A percentile compares a stretch with the other conserved stretches of the same genome.
Conservation (phyloP, 139 green algal species). For the Prasinococcaceae sp. region DNA sequence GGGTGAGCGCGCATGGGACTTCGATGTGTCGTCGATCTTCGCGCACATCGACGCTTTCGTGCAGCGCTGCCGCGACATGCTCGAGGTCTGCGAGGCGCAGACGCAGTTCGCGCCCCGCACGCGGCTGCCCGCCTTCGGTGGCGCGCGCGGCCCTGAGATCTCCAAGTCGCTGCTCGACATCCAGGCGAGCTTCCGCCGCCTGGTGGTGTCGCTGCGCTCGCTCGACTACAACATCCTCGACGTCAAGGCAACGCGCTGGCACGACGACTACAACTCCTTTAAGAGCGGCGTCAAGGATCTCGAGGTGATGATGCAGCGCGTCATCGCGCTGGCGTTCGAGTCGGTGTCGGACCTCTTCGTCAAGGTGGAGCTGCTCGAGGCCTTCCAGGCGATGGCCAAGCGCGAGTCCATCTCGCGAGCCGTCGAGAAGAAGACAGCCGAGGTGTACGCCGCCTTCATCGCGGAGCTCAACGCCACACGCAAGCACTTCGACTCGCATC, state of each 20-base stretch:
- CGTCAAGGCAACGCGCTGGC: conserved; percentile 61
- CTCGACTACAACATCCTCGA: conserved; percentile 67
- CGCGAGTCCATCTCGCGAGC: conserved; percentile 36
- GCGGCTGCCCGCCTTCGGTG: conserved; percentile 51
- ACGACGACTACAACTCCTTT: conserved; percentile 79
- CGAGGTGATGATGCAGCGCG: conserved; percentile 29
- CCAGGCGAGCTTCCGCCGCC: conserved; percentile 42
- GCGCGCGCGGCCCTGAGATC: conserved; percentile 56
- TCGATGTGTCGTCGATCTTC: conserved; percentile 54
- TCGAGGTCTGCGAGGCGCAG: conserved; percentile 75
- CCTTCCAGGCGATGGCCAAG: conserved; percentile 48
- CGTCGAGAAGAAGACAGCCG: conserved; percentile 56
- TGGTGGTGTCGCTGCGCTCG: conserved; percentile 33
- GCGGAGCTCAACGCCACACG: conserved; percentile 60
- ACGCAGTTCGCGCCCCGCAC: conserved; percentile 59
- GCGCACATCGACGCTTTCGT: conserved; percentile 78
- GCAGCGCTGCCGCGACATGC: conserved; percentile 71
- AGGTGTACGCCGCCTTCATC: conserved; percentile 50
- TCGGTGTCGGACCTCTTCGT: background rate
- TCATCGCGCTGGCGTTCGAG: conserved; percentile 41
- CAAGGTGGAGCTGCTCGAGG: conserved; percentile 18
- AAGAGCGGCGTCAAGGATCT: conserved; percentile 68
- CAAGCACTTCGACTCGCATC: conserved; percentile 25
- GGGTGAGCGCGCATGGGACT: conserved; percentile 40
- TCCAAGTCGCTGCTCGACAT: conserved; percentile 66